Percentiles rank a stretch among this genome's conserved stretches.
Conservation (phyloP, 148 eudicot genomes). For the Camellia lanceoleosa region DNA sequence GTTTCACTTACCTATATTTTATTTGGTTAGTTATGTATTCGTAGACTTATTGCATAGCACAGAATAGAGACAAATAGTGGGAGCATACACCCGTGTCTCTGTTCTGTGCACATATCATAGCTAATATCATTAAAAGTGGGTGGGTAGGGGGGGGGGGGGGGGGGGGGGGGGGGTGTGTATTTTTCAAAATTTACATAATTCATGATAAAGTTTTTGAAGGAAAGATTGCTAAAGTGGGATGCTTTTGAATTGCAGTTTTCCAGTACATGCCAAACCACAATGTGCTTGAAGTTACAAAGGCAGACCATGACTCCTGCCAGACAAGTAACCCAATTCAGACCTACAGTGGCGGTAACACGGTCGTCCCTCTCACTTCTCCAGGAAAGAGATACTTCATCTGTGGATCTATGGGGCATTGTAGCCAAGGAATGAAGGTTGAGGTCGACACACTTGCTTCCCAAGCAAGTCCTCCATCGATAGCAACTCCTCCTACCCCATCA, state of each 20-base stretch:
- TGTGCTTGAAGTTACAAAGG: constrained; percentile 51
- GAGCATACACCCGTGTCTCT: too few relatives aligned
- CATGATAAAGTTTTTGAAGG: too few relatives aligned
- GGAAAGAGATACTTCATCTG: constrained; percentile 79
- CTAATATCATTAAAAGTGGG: too few relatives aligned
- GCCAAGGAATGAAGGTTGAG: constrained; percentile 60
- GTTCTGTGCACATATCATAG: too few relatives aligned
- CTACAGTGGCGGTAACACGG: constrained; percentile 37
- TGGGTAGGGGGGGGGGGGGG: too few relatives aligned
- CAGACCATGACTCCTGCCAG: constrained; percentile 55
- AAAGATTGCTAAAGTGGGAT: neutral
- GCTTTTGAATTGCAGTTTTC: constrained; percentile 44
- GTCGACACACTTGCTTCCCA: constrained; percentile 37
- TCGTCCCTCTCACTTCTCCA: constrained; percentile 33
- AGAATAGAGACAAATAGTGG: too few relatives aligned
- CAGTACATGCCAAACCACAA: constrained; percentile 40
- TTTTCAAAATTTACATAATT: too few relatives aligned
- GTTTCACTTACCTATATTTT: too few relatives aligned
- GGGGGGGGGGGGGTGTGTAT: too few relatives aligned
- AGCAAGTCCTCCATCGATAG: constrained; percentile 23
- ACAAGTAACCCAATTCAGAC: constrained; percentile 34
- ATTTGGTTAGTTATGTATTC: too few relatives aligned
- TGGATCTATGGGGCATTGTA: constrained; percentile 51
- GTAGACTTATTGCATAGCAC: too few relatives aligned
- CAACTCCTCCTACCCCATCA: constrained; percentile 4